Percentiles rank a stretch among this genome's conserved stretches.
Conservation (phyloP, 306 rosid species). For the Fragaria iinumae region DNA sequence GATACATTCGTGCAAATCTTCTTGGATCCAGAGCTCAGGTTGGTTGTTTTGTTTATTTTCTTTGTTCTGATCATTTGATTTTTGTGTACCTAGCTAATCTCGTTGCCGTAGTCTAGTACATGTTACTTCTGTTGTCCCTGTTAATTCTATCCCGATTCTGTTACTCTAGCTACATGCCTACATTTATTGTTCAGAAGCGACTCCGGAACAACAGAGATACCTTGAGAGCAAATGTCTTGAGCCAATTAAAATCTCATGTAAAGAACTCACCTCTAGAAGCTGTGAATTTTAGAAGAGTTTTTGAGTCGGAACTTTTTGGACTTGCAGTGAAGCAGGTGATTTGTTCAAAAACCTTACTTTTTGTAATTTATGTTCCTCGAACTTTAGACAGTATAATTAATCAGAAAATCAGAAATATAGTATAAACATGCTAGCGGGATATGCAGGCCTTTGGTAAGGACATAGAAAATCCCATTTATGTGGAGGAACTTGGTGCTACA, state of each 20-base stretch:
- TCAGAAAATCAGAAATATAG: not conserved
- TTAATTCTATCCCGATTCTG: no score
- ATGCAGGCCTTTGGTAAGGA: slow-evolving; percentile 67
- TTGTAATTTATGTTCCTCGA: not conserved
- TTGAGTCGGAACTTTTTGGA: slow-evolving; percentile 67
- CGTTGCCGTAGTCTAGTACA: not conserved
- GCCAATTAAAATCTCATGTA: slow-evolving; percentile 40
- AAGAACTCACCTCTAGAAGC: slow-evolving; percentile 43
- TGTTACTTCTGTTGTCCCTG: not conserved
- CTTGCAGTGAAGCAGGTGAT: slow-evolving; percentile 72
- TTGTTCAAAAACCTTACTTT: not conserved
- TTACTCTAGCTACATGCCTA: not conserved
- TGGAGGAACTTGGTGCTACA: slow-evolving; percentile 54
- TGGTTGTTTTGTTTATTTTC: not conserved
- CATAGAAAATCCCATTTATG: slow-evolving; percentile 51
- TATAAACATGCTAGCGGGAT: not conserved
- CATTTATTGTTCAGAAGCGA: slow-evolving; percentile 55
- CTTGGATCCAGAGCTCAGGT: slow-evolving; percentile 87
- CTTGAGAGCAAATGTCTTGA: slow-evolving; percentile 55
- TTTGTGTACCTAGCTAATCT: not conserved
- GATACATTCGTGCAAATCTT: slow-evolving; percentile 57
- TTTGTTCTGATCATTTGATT: not conserved
- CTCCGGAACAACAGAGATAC: slow-evolving; percentile 54
- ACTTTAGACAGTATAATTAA: not conserved
- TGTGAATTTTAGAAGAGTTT: slow-evolving; percentile 60